These are phyloP conservation scores for Phoma sp. DNA, from an alignment of 2,329 filamentous ascomycete species.

Conservation along the genomic window DNA sequence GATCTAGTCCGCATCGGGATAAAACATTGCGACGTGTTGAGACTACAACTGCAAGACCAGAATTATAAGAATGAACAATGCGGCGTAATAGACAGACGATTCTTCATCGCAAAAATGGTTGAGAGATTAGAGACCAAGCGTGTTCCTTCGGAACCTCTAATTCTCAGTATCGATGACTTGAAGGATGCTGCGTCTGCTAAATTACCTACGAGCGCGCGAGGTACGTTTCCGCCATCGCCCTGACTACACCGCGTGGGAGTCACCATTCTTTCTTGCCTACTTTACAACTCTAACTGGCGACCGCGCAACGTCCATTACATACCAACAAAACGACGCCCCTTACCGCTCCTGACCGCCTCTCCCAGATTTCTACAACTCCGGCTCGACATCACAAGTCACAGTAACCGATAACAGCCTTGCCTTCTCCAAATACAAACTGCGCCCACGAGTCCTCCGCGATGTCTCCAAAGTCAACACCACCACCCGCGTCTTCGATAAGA, in stretches of 20 bases:
- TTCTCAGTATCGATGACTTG: constrained; percentile 49
- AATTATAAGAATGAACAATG: not conserved
- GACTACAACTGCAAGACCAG: too few relatives aligned
- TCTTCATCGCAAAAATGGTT: not conserved
- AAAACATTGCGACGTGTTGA: too few relatives aligned
- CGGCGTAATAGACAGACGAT: not conserved
- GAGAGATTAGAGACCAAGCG: constrained; percentile 1
- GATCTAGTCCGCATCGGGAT: too few relatives aligned
- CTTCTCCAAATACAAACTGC: constrained; percentile 3
- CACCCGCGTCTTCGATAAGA: not conserved
- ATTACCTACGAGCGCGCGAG: constrained; percentile 18
- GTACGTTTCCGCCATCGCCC: not conserved
- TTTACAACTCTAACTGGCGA: too few relatives aligned
- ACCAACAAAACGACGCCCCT: not conserved
- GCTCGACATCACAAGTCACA: constrained; percentile 57
- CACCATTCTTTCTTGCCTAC: too few relatives aligned
- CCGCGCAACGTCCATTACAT: not conserved
- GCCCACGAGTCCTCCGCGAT: constrained; percentile 4
- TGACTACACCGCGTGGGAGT: too few relatives aligned
- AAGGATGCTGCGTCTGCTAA: constrained; percentile 23
- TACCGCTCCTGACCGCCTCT: not conserved
- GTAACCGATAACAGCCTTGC: not conserved
- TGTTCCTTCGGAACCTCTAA: constrained; percentile 6
- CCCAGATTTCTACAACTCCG: constrained; percentile 63
- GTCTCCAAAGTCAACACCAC: constrained; percentile 3